Evolutionary conservation across 352 stramenopile genomes (phyloP), one percentile per base, ranked within the genome.

Genomic region (Aphanomyces invadans): DNA sequence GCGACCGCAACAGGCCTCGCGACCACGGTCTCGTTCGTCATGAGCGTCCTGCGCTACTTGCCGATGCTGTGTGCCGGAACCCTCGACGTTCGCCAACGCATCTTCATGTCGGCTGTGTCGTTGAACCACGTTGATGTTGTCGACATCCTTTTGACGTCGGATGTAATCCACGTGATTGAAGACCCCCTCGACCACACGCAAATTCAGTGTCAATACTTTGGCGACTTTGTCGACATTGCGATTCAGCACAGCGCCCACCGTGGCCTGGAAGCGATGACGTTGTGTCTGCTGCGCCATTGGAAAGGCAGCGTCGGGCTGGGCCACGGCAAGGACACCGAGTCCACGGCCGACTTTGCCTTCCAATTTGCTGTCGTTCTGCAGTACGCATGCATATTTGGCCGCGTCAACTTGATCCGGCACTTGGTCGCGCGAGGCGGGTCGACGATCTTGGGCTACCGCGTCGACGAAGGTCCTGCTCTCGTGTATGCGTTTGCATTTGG

Each of bases 401-500:
- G 86, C 52, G 52, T 59, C 0, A 62, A 60, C 12, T 61, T 90
- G 2, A 68, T 87, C 28, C 42, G 70, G 45, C 75, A 77, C 52
- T 84, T 89, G 74, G 76, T 88, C 31, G 61, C 65, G 5, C 75
- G 78, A 44, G 80, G 82, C 4, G 76, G 79, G 2, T 73, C 89
- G 12, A 63, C 80, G 25, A 74, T 90, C 36, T 59, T 87, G 3
- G 68, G 72, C 3, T 89, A 84, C 62, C 77, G 85, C n/a, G 75
- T 71, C 49, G 82, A 88, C 28, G 79, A 87, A 25, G 82, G 80
- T 0, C 64, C 80, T 17, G 75, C 80, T 0, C 71, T 89, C 0
- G 69, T 76, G 11, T 90, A 89, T 26, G 82, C 80, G 9, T 76
- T 88, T 69, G 80, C 74, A 3, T 90, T 89, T 55, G 80, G 80